Evolutionary conservation across 2,329 filamentous ascomycete genomes (phyloP).

Genomic region (Pseudocercospora ulei): DNA sequence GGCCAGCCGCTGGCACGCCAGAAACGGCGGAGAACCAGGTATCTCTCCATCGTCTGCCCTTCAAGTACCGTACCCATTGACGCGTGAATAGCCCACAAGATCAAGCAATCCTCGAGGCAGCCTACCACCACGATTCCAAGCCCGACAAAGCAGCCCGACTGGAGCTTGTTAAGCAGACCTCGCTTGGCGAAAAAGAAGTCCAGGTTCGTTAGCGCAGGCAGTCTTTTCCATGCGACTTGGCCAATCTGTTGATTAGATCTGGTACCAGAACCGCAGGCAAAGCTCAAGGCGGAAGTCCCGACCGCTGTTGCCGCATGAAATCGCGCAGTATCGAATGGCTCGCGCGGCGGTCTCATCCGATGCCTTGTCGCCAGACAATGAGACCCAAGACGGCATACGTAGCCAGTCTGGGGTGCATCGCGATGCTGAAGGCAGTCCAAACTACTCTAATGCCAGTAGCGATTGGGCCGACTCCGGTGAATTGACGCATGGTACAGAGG

Average conservation of each 20-base stretch:
- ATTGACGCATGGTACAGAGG: background rate
- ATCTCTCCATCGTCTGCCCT: constrained; percentile 22
- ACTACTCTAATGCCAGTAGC: constrained; percentile 1
- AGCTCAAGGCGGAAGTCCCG: constrained; percentile 84
- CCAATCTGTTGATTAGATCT: constrained; percentile 58
- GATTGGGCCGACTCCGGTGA: background rate
- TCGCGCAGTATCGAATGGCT: constrained; percentile 41
- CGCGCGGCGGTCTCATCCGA: constrained; percentile 19
- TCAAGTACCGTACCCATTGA: background rate
- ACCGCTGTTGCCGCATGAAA: constrained; percentile 67
- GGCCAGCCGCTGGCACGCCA: constrained; percentile 52
- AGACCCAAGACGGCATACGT: background rate
- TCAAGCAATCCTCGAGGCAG: constrained; percentile 75
- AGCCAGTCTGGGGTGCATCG: background rate
- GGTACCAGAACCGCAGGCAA: constrained; percentile 93
- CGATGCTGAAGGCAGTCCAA: background rate
- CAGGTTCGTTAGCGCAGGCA: constrained; percentile 56
- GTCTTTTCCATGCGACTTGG: background rate
- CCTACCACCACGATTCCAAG: constrained; percentile 76
- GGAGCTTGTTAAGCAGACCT: constrained; percentile 73
- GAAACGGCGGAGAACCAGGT: constrained; percentile 55
- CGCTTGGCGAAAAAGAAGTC: constrained; percentile 88
- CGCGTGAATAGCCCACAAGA: constrained; percentile 61
- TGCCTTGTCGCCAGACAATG: background rate
- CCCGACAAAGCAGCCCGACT: constrained; percentile 82